Evolutionary conservation across 176 grass and related monocot species (phyloP).

Genomic region (Lolium rigidum): DNA sequence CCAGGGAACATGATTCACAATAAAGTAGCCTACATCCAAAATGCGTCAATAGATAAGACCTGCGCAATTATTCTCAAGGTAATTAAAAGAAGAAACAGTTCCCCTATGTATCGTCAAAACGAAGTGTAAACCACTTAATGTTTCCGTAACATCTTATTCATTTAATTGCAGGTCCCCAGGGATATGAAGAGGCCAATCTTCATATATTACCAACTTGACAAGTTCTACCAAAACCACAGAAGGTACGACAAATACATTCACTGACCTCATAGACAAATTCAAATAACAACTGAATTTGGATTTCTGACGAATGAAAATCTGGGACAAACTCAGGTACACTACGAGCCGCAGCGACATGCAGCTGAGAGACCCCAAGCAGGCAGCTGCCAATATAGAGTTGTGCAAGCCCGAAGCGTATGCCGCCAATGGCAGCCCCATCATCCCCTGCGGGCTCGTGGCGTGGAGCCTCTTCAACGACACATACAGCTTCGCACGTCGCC

Average conservation of each 20-base stretch:
- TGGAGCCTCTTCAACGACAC: no score
- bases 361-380: no score
- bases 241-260: slow-evolving; percentile 46
- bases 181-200: slow-evolving; percentile 72
- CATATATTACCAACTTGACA: slow-evolving; percentile 76
- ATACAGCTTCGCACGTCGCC: no score
- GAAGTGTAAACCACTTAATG: neutral
- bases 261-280: no score
- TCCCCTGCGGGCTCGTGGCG: no score
- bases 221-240: slow-evolving; percentile 82
- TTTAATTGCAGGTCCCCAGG: slow-evolving; percentile 53
- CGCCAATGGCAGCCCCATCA: no score
- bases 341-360: no score
- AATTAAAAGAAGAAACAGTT: neutral
- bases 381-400: no score
- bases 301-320: no score
- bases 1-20: slow-evolving; percentile 56
- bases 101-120: neutral
- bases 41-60: slow-evolving; percentile 53
- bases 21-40: slow-evolving; percentile 68
- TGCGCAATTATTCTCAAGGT: slow-evolving; percentile 65
- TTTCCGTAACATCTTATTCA: neutral
- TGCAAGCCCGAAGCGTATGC: no score
- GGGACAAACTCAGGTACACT: no score
- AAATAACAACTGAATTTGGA: no score